Evolutionary conservation across 169 alveolate species (phyloP).

Genomic region (Cytauxzoon felis): DNA sequence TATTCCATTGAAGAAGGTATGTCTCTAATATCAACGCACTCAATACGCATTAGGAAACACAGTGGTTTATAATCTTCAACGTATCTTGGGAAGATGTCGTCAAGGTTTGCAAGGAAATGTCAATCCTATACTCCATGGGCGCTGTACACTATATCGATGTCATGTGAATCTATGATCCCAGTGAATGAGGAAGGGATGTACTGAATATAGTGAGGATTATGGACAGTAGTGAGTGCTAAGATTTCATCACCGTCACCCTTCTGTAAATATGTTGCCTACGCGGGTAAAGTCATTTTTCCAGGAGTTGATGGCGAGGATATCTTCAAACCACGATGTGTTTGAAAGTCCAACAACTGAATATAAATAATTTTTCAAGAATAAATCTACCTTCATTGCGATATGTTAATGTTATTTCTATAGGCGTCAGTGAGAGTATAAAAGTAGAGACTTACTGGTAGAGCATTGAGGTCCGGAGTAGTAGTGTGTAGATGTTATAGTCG

Average conservation of each 20-base stretch:
- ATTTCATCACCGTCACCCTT: no score
- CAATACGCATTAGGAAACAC: constrained; percentile 11
- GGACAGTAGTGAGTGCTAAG: no score
- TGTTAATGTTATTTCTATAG: background rate
- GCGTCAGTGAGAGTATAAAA: background rate
- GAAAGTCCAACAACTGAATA: constrained; percentile 17
- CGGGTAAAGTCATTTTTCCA: constrained; percentile 59
- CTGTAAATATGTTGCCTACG: no score
- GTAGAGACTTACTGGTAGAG: constrained; percentile 30
- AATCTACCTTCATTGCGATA: constrained; percentile 1
- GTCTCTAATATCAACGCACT: background rate
- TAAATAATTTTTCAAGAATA: background rate
- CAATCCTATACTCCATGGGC: constrained; percentile 31
- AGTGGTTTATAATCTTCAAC: constrained; percentile 46
- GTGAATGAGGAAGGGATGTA: no score
- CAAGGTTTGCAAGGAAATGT: constrained; percentile 28
- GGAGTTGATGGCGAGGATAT: constrained; percentile 53
- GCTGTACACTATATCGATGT: constrained; percentile 8
- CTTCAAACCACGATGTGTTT: constrained; percentile 62
- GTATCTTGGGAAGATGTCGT: constrained; percentile 53
- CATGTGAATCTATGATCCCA: background rate
- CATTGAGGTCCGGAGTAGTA: constrained; percentile 60
- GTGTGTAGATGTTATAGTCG: constrained; percentile 28
- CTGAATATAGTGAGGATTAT: no score
- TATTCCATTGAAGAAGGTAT: constrained; percentile 45